These are phyloP conservation scores for Rugosomyces carneus DNA, from an alignment of 1,284 basidiomycete genomes.

Conservation along the genomic window DNA sequence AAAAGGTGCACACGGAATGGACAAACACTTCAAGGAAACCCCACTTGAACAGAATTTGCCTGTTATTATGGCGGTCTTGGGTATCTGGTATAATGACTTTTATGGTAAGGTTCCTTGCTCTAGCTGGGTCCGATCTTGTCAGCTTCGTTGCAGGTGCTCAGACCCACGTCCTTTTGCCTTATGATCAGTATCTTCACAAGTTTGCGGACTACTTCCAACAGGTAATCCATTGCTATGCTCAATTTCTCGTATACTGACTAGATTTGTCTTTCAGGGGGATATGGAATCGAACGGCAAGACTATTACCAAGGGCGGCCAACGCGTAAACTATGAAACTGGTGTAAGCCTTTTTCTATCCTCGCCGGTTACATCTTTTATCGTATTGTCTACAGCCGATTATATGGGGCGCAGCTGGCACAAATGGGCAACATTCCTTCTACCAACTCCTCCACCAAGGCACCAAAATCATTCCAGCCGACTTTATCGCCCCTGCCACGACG, in stretches of 20 bases:
- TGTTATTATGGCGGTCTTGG: conserved; percentile 85
- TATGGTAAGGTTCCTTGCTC: conserved; percentile 47
- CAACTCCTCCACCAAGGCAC: conserved; percentile 96
- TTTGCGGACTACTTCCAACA: conserved; percentile 99
- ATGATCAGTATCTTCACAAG: conserved; percentile 98
- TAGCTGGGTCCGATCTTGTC: too few species aligned
- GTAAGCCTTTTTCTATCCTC: conserved; percentile 37
- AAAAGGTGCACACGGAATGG: conserved; percentile 94
- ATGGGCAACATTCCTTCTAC: conserved; percentile 99
- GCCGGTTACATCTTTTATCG: too few species aligned
- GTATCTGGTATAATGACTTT: conserved; percentile 99
- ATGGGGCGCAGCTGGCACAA: conserved; percentile 97
- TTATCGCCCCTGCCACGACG: conserved; percentile 90
- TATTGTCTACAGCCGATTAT: conserved; percentile 90
- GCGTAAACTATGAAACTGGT: conserved; percentile 95
- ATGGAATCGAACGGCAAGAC: conserved; percentile 99
- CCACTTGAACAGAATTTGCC: conserved; percentile 91
- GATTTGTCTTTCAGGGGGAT: conserved; percentile 57
- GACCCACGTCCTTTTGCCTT: conserved; percentile 92
- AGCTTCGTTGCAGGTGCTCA: conserved; percentile 64
- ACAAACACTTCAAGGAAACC: conserved; percentile 90
- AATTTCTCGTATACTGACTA: background rate
- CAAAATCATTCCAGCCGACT: conserved; percentile 91
- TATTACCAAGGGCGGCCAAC: conserved; percentile 88
- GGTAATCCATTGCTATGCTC: conserved; percentile 23